Base-by-base conservation (phyloP, 352 stramenopile genomes). In the Phytophthora melonis region DNA sequence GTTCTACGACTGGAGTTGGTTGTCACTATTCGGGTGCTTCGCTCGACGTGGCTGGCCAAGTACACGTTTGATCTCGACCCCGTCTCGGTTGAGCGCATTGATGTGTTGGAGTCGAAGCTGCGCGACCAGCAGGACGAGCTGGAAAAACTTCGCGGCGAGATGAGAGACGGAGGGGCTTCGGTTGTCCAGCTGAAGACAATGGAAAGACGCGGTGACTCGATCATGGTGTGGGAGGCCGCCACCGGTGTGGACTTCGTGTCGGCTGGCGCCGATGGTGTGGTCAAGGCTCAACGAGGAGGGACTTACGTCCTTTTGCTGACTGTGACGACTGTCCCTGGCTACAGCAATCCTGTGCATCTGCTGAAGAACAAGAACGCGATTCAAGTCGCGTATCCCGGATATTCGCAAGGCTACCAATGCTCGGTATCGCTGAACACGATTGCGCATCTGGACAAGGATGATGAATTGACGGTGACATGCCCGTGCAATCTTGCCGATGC, bases 111-210 rank as follows among this genome's bases (percentile, higher is more conserved):
- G 21, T 60, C 61, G 9, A 60, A 50, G 36, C 4, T 68, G 9
- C n/a, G 39, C 3, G 61, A 68, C 18, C 45, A 59, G 52, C 61
- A 67, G 19, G 49, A 67, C 9, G 61, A 60, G 50, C 13, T 68
- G 18, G 41, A 49, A 43, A 43, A 14, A 43, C 3, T 32, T 7
- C 27, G 27, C 5, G 27, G 27, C 27, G 27, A 32, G 27, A 32
- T 32, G 27, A 32, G 27, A 32, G 27, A 32, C 27, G 27, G 3
- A 3, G 3, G 6, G 6, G 27, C 27, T 0, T 32, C 27, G 27
- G 27, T 32, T 32, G 27, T 32, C 27, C 27, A 32, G 27, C 27
- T 32, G 27, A 32, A 32, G 27, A 7, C 27, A 32, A 7, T 4
- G 7, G 2, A 32, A 32, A 6, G 3, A 32, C 3, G 27, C 3